These are phyloP conservation scores for Globomyces pollinis-pini DNA, from an alignment of 192 early-diverging fungal species.

Conservation along the genomic window DNA sequence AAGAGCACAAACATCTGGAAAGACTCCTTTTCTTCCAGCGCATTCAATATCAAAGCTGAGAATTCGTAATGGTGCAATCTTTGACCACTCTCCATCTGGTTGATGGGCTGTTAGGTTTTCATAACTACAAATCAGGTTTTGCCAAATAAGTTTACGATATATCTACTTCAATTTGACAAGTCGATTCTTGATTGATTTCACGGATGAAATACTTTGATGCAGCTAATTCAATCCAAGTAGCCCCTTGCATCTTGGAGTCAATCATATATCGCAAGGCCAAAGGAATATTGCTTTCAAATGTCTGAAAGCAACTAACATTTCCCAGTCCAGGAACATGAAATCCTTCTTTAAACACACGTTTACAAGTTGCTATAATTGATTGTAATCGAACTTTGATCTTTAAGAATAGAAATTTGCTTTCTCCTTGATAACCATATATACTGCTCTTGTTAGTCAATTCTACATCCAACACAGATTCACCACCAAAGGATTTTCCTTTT, in stretches of 20 bases:
- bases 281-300: conserved; percentile 84
- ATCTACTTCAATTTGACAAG: conserved; percentile 80
- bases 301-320: conserved; percentile 36
- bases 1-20: too few relatives aligned
- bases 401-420: conserved; percentile 69
- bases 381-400: conserved; percentile 45
- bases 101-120: conserved; percentile 74
- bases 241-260: conserved; percentile 73
- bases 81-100: conserved; percentile 85
- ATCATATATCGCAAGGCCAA: conserved; percentile 94
- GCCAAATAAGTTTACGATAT: too few relatives aligned
- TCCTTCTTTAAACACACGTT: conserved; percentile 41
- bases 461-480: conserved; percentile 39
- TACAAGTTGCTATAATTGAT: conserved; percentile 4
- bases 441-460: conserved; percentile 70
- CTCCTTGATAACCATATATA: conserved; percentile 83
- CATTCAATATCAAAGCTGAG: conserved; percentile 99
- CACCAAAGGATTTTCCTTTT: conserved; percentile 7
- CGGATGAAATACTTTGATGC: conserved; percentile 61
- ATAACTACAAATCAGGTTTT: too few relatives aligned
- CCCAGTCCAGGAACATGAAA: conserved; percentile 52
- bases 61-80: conserved; percentile 88
- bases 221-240: conserved; percentile 88
- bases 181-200: too few relatives aligned
- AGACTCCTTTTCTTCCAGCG: conserved; percentile 88